Evolutionary conservation across 1,139 yeast genomes (phyloP).

Genomic region (Kurtzmaniella natalensis): DNA sequence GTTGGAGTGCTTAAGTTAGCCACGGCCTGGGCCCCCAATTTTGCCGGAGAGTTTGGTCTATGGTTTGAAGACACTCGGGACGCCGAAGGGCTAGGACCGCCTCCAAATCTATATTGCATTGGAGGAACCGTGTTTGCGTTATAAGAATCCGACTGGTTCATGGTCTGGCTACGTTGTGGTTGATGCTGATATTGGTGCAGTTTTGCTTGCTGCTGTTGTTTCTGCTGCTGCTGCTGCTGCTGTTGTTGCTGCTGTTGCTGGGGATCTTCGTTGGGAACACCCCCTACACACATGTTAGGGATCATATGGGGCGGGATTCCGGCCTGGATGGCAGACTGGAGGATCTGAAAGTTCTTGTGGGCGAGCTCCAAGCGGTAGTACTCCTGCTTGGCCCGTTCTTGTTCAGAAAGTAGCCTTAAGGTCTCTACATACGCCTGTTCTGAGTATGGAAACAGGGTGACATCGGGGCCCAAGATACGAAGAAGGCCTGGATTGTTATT

Average conservation of each 20-base stretch:
- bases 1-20: slow-evolving; percentile 46
- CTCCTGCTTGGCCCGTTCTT: slow-evolving; percentile 82
- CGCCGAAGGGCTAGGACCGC: slow-evolving; percentile 17
- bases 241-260: slow-evolving; percentile 6
- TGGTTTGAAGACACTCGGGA: slow-evolving; percentile 10
- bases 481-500: slow-evolving; percentile 2
- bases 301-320: slow-evolving; percentile 66
- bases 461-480: slow-evolving; percentile 50
- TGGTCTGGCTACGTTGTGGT: slow-evolving; percentile 7
- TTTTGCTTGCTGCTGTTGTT: slow-evolving; percentile 11
- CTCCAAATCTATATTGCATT: slow-evolving; percentile 39
- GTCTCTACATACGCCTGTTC: slow-evolving; percentile 63
- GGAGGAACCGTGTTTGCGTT: slow-evolving; percentile 34
- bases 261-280: slow-evolving; percentile 6
- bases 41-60: slow-evolving; percentile 61
- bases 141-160: slow-evolving; percentile 12
- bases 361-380: slow-evolving; percentile 64
- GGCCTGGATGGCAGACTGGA: slow-evolving; percentile 57
- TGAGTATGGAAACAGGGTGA: slow-evolving; percentile 53
- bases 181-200: slow-evolving; percentile 7
- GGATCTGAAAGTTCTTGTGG: slow-evolving; percentile 54
- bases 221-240: slow-evolving; percentile 6
- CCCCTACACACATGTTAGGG: slow-evolving; percentile 54
- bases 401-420: slow-evolving; percentile 63
- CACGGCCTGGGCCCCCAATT: slow-evolving; percentile 69